Evolutionary conservation across 2,329 filamentous ascomycete genomes (phyloP).

Genomic region (Claviceps digitariae): DNA sequence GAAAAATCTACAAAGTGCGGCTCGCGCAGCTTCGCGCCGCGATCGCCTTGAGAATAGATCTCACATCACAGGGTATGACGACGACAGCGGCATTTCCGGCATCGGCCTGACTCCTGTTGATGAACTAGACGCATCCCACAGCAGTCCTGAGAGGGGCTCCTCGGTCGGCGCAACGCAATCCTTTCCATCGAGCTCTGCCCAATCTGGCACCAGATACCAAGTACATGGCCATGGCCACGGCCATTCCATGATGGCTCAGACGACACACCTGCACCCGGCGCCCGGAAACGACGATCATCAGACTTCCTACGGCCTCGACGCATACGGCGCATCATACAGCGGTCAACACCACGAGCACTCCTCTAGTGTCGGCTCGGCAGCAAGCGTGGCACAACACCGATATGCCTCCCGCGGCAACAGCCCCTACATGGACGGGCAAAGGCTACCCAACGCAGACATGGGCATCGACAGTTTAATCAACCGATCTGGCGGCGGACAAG

Average conservation of each 20-base stretch:
- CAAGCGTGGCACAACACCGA: conserved; percentile 21
- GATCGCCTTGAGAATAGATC: conserved; percentile 40
- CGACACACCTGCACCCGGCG: conserved; percentile 4
- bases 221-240: not conserved
- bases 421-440: conserved; percentile 32
- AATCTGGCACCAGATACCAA: conserved; percentile 9
- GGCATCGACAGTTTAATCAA: conserved; percentile 47
- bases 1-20: conserved; percentile 62
- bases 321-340: conserved; percentile 14
- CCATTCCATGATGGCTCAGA: not conserved
- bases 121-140: conserved; percentile 44
- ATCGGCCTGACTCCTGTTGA: conserved; percentile 45
- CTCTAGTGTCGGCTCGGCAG: conserved; percentile 38
- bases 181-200: conserved; percentile 22
- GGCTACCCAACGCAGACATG: conserved; percentile 46
- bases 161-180: conserved; percentile 26
- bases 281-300: not conserved
- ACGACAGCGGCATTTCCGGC: conserved; percentile 58
- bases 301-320: conserved; percentile 10
- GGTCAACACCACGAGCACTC: conserved; percentile 34
- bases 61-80: conserved; percentile 38
- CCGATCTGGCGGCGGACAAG: conserved; percentile 24
- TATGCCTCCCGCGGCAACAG: conserved; percentile 21
- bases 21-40: conserved; percentile 51
- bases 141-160: conserved; percentile 37